These are phyloP conservation scores for Rubroshorea leprosula DNA, from an alignment of 345 rosid genomes.

Conservation along the genomic window DNA sequence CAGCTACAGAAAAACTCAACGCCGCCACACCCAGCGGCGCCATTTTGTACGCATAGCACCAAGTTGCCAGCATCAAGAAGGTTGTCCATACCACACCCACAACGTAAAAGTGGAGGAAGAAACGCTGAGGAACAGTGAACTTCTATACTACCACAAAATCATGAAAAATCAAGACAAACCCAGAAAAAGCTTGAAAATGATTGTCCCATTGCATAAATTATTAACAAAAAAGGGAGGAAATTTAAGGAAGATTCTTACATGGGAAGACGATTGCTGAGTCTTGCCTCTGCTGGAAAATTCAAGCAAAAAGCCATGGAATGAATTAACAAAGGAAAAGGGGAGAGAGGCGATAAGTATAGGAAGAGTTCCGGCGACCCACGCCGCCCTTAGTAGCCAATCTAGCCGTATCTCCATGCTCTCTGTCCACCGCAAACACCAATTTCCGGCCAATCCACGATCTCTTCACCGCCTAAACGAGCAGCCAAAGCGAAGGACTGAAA, in stretches of 20 bases:
- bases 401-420: slow-evolving; percentile 2
- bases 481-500: neutral
- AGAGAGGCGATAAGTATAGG: slow-evolving; percentile 13
- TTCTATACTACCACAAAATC: slow-evolving; percentile 18
- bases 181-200: neutral
- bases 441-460: neutral
- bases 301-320: slow-evolving; percentile 4
- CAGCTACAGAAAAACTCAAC: slow-evolving; percentile 7
- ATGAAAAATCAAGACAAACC: neutral
- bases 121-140: slow-evolving; percentile 32
- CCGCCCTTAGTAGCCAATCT: slow-evolving; percentile 12
- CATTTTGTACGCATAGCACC: slow-evolving; percentile 24
- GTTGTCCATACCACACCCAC: slow-evolving; percentile 31
- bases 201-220: too few relatives aligned
- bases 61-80: slow-evolving; percentile 19
- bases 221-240: too few relatives aligned
- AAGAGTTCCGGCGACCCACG: slow-evolving; percentile 17
- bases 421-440: neutral
- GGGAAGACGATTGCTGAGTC: slow-evolving; percentile 8
- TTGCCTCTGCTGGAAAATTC: slow-evolving; percentile 15
- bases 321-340: slow-evolving; percentile 11
- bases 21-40: slow-evolving; percentile 7
- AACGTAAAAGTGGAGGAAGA: slow-evolving; percentile 30
- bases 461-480: neutral
- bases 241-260: neutral